Conservation (phyloP, 2,329 filamentous ascomycete species). For the Trichoderma guizhouense region DNA sequence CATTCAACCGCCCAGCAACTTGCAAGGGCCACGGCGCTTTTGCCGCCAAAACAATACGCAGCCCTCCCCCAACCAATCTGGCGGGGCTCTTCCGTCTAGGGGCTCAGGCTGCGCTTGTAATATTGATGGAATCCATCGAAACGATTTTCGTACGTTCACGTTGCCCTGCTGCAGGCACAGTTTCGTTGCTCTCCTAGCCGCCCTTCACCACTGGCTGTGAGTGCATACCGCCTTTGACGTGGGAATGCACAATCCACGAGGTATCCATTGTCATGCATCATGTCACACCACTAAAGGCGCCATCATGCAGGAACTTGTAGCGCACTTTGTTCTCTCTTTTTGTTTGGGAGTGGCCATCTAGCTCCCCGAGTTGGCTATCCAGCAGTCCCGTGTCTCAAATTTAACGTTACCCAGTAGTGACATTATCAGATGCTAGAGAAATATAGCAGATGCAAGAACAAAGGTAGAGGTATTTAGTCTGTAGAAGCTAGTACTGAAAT, state of each 20-base stretch:
- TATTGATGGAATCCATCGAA: neutral
- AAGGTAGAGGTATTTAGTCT: too few relatives aligned
- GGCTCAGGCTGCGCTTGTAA: neutral
- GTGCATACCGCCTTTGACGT: neutral
- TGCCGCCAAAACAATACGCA: neutral
- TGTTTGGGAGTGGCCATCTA: too few relatives aligned
- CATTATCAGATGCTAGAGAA: neutral
- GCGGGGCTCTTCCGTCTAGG: neutral
- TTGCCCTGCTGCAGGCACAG: neutral
- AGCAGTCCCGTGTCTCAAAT: too few relatives aligned
- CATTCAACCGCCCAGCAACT: neutral
- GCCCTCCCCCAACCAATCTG: neutral
- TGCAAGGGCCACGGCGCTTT: neutral
- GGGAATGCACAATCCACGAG: neutral
- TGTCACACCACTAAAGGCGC: neutral
- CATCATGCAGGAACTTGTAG: conserved; percentile 6
- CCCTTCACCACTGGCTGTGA: neutral
- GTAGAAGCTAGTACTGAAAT: too few relatives aligned
- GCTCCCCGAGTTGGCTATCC: too few relatives aligned
- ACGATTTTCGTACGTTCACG: neutral
- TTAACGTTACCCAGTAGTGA: neutral
- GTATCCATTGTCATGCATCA: neutral
- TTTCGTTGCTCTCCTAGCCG: neutral
- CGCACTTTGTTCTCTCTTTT: neutral
- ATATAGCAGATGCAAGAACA: too few relatives aligned